These are phyloP conservation scores for Adansonia grandidieri DNA, from an alignment of 441 rosid species.

Conservation along the genomic window DNA sequence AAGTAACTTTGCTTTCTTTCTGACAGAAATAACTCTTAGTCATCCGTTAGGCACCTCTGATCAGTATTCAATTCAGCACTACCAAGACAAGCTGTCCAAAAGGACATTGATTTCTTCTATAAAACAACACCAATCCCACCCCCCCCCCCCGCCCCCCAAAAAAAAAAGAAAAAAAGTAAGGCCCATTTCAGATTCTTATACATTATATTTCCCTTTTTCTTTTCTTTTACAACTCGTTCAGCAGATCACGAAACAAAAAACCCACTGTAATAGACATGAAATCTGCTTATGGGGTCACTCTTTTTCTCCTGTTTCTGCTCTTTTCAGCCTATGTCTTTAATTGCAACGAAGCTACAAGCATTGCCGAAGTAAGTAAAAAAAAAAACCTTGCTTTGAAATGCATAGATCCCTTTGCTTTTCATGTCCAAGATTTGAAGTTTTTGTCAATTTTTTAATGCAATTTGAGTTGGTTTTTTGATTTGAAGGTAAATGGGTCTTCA, in stretches of 20 bases:
- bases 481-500: conserved; percentile 56
- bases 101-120: too few species aligned
- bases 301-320: too few species aligned
- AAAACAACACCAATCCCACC: too few species aligned
- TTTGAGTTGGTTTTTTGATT: conserved; percentile 29
- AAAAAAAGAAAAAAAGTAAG: too few species aligned
- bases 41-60: too few species aligned
- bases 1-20: too few species aligned
- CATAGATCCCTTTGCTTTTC: not conserved
- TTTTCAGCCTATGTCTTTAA: too few species aligned
- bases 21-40: too few species aligned
- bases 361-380: conserved; percentile 26
- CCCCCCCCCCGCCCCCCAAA: too few species aligned
- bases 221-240: not conserved
- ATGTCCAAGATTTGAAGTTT: not conserved
- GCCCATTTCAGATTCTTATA: not conserved
- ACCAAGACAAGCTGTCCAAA: too few species aligned
- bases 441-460: not conserved
- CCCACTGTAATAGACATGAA: conserved; percentile 8
- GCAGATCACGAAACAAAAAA: not conserved
- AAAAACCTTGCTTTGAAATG: not conserved
- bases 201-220: not conserved
- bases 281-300: conserved; percentile 17
- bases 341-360: conserved; percentile 7
- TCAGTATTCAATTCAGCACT: too few species aligned